Evolutionary conservation across 139 green algal species (phyloP).

Genomic region (Tetradesmus lagerheimii): DNA sequence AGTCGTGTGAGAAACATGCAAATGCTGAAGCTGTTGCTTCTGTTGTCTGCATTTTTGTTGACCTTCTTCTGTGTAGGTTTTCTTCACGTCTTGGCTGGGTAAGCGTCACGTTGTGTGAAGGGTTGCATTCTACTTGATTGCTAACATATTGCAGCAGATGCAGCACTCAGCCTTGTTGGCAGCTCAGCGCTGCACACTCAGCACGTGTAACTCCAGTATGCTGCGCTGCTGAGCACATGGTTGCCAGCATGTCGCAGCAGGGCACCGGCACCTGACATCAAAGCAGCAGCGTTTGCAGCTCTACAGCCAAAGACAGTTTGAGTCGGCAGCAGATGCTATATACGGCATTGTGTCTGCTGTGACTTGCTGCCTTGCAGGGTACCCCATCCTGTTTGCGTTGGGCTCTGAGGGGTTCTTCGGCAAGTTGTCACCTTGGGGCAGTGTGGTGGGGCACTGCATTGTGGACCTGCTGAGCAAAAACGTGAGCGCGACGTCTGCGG

Average conservation of each 20-base stretch:
- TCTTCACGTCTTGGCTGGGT: conserved; percentile 19
- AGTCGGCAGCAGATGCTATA: too few relatives aligned
- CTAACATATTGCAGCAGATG: background rate
- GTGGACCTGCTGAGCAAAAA: conserved; percentile 75
- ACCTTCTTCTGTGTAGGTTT: background rate
- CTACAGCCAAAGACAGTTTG: too few relatives aligned
- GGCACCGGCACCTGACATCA: background rate
- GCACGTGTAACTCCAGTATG: too few relatives aligned
- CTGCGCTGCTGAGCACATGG: background rate
- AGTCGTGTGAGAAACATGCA: too few relatives aligned
- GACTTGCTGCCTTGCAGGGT: background rate
- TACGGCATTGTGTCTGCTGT: background rate
- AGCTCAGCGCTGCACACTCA: too few relatives aligned
- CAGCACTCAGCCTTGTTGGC: background rate
- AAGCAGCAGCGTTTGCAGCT: background rate
- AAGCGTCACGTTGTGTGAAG: background rate
- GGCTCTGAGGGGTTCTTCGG: conserved; percentile 61
- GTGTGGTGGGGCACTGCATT: conserved; percentile 52
- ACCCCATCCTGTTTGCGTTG: conserved; percentile 62
- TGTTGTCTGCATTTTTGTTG: background rate
- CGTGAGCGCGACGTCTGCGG: background rate
- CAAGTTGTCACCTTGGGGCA: conserved; percentile 46
- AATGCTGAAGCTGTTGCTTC: background rate
- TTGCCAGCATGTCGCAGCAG: background rate
- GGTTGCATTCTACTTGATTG: background rate